Percentiles rank a stretch among this genome's conserved stretches.
Evolutionary conservation across 2,329 filamentous ascomycete species (phyloP).

Genomic region (Colletotrichum caudatum): DNA sequence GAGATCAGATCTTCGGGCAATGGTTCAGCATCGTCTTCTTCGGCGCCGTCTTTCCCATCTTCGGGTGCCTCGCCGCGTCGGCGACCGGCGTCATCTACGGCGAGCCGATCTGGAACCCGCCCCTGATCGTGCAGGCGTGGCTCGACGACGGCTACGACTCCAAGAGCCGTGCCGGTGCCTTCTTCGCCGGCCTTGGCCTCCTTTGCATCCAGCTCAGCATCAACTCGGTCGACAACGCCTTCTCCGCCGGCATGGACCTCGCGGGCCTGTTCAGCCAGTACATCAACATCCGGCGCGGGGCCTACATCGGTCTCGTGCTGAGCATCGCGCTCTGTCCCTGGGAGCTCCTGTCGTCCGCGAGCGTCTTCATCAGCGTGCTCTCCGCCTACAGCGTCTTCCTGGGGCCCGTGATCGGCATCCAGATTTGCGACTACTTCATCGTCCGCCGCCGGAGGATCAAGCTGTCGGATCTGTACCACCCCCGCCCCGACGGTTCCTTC

Average conservation of each 20-base stretch:
- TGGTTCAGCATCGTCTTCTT: conserved; percentile 53
- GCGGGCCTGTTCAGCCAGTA: conserved; percentile 63
- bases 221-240: conserved; percentile 43
- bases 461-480: conserved; percentile 53
- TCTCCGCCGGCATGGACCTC: conserved; percentile 66
- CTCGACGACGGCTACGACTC: conserved; percentile 28
- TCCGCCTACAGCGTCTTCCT: conserved; percentile 54
- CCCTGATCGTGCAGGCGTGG: conserved; percentile 36
- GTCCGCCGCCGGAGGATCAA: conserved; percentile 51
- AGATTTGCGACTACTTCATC: conserved; percentile 52
- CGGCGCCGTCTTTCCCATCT: conserved; percentile 53
- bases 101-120: conserved; percentile 57
- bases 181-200: conserved; percentile 42
- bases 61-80: conserved; percentile 53
- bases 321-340: conserved; percentile 62
- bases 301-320: conserved; percentile 60
- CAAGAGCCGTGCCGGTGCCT: conserved; percentile 36
- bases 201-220: conserved; percentile 40
- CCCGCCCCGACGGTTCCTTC: conserved; percentile 49
- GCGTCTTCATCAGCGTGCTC: conserved; percentile 52
- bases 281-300: conserved; percentile 68
- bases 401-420: conserved; percentile 54
- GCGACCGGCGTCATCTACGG: conserved; percentile 49
- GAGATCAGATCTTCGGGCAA: conserved; percentile 57
- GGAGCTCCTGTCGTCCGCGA: conserved; percentile 59